phyloP scores from a whole-genome alignment of 805 yeast species.

The Clavispora fructus region DNA sequence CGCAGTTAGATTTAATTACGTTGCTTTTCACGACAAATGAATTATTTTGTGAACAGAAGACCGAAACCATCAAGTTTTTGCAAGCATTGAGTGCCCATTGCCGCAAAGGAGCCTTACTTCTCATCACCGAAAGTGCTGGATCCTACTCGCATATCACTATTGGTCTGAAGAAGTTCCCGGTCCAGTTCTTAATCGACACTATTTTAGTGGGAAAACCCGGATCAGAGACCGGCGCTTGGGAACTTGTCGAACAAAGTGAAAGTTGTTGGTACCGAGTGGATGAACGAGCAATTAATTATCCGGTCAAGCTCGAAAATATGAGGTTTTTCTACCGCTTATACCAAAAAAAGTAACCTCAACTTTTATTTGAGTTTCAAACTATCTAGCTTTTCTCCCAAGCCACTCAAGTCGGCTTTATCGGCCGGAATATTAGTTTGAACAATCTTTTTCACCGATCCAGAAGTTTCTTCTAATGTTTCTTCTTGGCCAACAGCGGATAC shows the following conservation, averaged over 20 bases:
- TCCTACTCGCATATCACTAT: constrained; percentile 76
- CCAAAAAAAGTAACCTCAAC: constrained; percentile 37
- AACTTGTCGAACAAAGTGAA: constrained; percentile 57
- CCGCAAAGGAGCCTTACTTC: constrained; percentile 49
- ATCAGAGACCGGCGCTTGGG: constrained; percentile 54
- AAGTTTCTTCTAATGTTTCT: not conserved
- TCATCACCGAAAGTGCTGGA: constrained; percentile 86
- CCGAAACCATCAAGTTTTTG: constrained; percentile 45
- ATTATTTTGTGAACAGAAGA: constrained; percentile 63
- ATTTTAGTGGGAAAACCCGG: constrained; percentile 51
- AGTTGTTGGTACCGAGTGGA: constrained; percentile 74
- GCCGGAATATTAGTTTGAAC: not conserved
- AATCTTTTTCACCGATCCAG: not conserved
- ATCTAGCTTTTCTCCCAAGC: constrained; percentile 2
- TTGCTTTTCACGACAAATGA: constrained; percentile 84
- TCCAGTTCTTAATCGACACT: constrained; percentile 74
- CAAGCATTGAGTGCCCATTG: constrained; percentile 44
- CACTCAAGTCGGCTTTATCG: not conserved
- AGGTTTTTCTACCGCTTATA: constrained; percentile 77
- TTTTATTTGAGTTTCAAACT: constrained; percentile 3
- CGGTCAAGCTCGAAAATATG: constrained; percentile 78
- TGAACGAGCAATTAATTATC: constrained; percentile 48
- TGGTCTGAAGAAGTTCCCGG: constrained; percentile 75
- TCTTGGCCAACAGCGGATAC: no score
- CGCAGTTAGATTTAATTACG: constrained; percentile 49